phyloP scores from a whole-genome alignment of 108 stramenopile species.

The Parietichytrium sp. region DNA sequence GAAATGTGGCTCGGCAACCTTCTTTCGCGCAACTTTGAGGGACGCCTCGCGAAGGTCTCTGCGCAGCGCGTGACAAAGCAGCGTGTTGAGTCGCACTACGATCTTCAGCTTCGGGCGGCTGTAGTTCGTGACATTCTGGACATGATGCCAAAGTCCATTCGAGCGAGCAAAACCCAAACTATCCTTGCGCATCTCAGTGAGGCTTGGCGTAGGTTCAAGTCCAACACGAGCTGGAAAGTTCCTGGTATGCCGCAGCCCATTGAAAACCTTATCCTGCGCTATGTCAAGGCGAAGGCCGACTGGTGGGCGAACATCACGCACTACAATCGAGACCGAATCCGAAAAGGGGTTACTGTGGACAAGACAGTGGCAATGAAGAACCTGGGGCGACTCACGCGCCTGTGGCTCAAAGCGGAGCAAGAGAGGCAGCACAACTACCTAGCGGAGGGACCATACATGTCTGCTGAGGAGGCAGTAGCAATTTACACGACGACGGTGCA shows the following conservation, averaged over 20 bases:
- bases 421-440: conserved; percentile 99
- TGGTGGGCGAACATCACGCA: conserved; percentile 99
- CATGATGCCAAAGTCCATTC: conserved; percentile 99
- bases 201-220: conserved; percentile 99
- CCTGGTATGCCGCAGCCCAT: conserved; percentile 98
- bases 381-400: conserved; percentile 90
- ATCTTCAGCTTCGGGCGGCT: conserved; percentile 94
- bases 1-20: conserved; percentile 99
- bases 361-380: conserved; percentile 99
- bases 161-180: conserved; percentile 94
- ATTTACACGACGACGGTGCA: conserved; percentile 99
- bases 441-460: conserved; percentile 95
- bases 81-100: conserved; percentile 97
- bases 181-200: conserved; percentile 95
- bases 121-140: conserved; percentile 99
- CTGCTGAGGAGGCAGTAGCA: conserved; percentile 98
- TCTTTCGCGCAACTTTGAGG: conserved; percentile 95
- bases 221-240: conserved; percentile 99
- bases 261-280: conserved; percentile 99
- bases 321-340: conserved; percentile 98
- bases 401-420: conserved; percentile 99
- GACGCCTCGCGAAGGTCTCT: conserved; percentile 89
- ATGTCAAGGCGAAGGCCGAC: conserved; percentile 99
- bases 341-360: conserved; percentile 98
- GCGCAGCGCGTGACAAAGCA: conserved; percentile 99